Base-by-base conservation (phyloP, 768 basidiomycete species). In the Tulasnella calospora region DNA sequence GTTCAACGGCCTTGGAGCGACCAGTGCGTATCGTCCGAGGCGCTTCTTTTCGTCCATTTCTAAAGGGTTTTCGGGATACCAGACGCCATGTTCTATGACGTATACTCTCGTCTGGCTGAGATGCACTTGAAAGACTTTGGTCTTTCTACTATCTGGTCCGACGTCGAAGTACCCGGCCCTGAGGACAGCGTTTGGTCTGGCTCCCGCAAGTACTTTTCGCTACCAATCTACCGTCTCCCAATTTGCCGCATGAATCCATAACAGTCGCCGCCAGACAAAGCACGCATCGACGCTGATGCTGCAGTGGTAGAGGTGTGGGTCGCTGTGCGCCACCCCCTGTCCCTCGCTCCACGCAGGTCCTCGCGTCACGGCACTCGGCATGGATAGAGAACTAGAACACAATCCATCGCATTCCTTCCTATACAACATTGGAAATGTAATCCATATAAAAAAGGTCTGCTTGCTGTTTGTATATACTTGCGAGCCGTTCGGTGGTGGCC, bases 1-100 rank as follows among this genome's bases (percentile, higher is more conserved):
- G 85, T 99, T 99, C 88, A 95, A 99, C 82, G 98, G 98, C 17
- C 88, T 99, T 12, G 98, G 94, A 21, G 97, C 96, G 40, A 98
- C 95, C 10, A 95, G 94, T 93, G 82, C 83, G 92, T 70, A 69
- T 30, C 30, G 12, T 67, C 27, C 61, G n/a, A 67, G 13, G 6
- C 61, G n/a, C 61, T 3, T 67, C 30, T n/a, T 30, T 1, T 61
- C 57, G n/a, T 67, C 33, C 13, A 33, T 27, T n/a, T 17, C 30
- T 44, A n/a, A 30, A 27, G 9, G 5, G 23, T 30, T 15, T 21
- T 46, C 30, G 70, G 27, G 73, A 79, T 35, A 44, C n/a, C 82
- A 97, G 95, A 96, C 85, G 87, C 91, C 0, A 86, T 92, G 10
- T 95, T 96, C 82, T 95, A 98, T 83, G 95, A 98, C 81, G 93